Evolutionary conservation across 768 basidiomycete species (phyloP).

Genomic region (Glaciozyma martinii): DNA sequence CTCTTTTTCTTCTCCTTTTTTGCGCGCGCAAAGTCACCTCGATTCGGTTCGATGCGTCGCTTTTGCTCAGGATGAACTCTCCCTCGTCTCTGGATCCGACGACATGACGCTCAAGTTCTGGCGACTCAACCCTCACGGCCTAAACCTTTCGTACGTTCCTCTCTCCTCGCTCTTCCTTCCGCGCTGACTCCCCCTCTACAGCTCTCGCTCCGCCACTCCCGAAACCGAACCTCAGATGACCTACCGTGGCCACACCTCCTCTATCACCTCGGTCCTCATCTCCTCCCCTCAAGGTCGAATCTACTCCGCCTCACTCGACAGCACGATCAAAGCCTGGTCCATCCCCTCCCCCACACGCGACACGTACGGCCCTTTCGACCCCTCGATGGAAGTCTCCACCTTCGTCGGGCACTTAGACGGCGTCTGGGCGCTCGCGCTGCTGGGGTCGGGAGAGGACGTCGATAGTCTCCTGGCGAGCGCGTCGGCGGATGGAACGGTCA

Average conservation of each 20-base stretch:
- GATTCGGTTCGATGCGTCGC: slow-evolving; percentile 84
- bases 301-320: slow-evolving; percentile 88
- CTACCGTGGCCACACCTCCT: slow-evolving; percentile 81
- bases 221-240: slow-evolving; percentile 91
- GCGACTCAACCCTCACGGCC: slow-evolving; percentile 55
- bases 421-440: slow-evolving; percentile 86
- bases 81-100: slow-evolving; percentile 86
- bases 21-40: slow-evolving; percentile 58
- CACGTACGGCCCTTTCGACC: slow-evolving; percentile 85
- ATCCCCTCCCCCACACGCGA: slow-evolving; percentile 67
- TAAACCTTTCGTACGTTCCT: slow-evolving; percentile 50
- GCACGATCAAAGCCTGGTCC: slow-evolving; percentile 84
- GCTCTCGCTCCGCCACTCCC: slow-evolving; percentile 40
- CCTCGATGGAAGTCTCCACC: slow-evolving; percentile 62
- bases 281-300: slow-evolving; percentile 57
- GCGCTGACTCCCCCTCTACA: not conserved
- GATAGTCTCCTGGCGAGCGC: slow-evolving; percentile 81
- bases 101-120: slow-evolving; percentile 95
- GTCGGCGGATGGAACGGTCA: slow-evolving; percentile 82
- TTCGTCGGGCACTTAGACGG: slow-evolving; percentile 90
- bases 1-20: not conserved
- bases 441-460: slow-evolving; percentile 38
- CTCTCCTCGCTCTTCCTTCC: not conserved
- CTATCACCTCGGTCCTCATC: slow-evolving; percentile 68
- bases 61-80: slow-evolving; percentile 63